Evolutionary conservation across 768 basidiomycete species (phyloP).

Genomic region (Leccinum arenicola): DNA sequence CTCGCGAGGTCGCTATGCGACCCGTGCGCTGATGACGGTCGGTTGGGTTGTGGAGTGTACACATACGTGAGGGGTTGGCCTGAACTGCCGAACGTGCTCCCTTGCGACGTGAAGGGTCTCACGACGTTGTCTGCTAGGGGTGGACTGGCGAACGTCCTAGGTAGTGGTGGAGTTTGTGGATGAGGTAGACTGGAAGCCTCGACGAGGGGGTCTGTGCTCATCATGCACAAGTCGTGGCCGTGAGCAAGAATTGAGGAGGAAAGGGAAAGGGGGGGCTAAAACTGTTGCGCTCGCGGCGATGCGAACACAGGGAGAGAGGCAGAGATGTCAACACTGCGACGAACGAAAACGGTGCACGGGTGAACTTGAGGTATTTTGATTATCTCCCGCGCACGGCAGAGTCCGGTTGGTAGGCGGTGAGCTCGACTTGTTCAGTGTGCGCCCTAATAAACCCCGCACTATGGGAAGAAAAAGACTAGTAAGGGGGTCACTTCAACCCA

Average conservation of each 20-base stretch:
- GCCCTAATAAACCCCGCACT: neutral
- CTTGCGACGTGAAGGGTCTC: slow-evolving; percentile 31
- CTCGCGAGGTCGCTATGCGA: slow-evolving; percentile 5
- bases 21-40: slow-evolving; percentile 18
- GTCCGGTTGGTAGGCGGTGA: neutral
- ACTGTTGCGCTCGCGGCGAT: neutral
- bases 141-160: slow-evolving; percentile 11
- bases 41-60: slow-evolving; percentile 13
- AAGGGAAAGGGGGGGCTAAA: neutral
- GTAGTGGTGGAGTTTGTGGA: slow-evolving; percentile 3
- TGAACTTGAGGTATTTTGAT: neutral
- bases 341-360: neutral
- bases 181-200: neutral
- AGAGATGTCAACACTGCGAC: neutral
- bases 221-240: neutral
- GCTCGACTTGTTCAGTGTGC: neutral
- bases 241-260: neutral
- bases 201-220: neutral
- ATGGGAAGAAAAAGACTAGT: neutral
- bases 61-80: slow-evolving; percentile 8
- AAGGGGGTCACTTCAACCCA: neutral
- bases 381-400: neutral
- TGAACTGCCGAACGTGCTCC: slow-evolving; percentile 12
- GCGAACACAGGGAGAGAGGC: neutral
- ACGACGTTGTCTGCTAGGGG: slow-evolving; percentile 27